Conservation (phyloP, 2,329 filamentous ascomycete genomes). For the Parascedosporium putredinis region DNA sequence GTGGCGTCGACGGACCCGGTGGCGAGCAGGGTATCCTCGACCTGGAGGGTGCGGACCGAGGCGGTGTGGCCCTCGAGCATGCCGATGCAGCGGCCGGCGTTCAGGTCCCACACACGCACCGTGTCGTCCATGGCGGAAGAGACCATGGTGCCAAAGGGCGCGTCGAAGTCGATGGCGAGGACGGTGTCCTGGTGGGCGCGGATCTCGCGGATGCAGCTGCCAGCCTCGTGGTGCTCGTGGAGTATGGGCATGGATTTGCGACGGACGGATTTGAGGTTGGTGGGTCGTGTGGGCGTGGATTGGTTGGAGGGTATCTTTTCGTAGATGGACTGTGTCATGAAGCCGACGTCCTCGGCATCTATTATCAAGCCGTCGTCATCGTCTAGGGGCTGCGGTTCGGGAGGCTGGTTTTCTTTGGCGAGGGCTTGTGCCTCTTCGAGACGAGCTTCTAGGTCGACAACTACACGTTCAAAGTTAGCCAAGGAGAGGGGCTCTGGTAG, state of each 20-base stretch:
- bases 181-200: conserved; percentile 81
- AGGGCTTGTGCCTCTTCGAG: conserved; percentile 52
- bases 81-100: conserved; percentile 84
- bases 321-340: conserved; percentile 98
- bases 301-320: conserved; percentile 66
- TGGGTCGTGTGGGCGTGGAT: conserved; percentile 38
- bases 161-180: conserved; percentile 89
- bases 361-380: conserved; percentile 40
- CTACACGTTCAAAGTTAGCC: conserved; percentile 23
- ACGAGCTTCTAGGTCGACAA: conserved; percentile 51
- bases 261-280: conserved; percentile 46
- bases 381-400: conserved; percentile 33
- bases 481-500: neutral
- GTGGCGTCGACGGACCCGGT: conserved; percentile 93
- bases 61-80: conserved; percentile 88
- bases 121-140: conserved; percentile 88
- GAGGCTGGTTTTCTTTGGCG: conserved; percentile 49
- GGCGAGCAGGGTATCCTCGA: conserved; percentile 90
- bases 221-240: conserved; percentile 89
- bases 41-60: conserved; percentile 83
- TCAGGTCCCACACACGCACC: conserved; percentile 92
- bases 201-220: conserved; percentile 78
- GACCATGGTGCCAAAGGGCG: conserved; percentile 92
- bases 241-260: conserved; percentile 86
- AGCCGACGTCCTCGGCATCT: conserved; percentile 44